Evolutionary conservation across 352 stramenopile species (phyloP), one percentile per base, ranked within the genome.

Genomic region (Paralagenidium karlingii): DNA sequence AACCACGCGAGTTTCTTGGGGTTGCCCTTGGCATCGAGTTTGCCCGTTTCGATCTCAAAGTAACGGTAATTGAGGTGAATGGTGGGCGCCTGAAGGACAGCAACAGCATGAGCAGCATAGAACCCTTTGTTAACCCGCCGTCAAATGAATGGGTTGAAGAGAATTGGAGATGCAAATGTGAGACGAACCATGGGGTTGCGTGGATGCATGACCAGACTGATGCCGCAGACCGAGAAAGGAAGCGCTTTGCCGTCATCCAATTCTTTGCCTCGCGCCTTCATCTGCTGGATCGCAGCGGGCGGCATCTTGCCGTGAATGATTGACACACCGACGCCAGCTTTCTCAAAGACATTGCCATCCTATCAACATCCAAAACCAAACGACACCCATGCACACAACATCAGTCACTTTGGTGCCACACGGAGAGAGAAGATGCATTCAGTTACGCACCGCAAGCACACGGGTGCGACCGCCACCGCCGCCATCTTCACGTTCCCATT

Each of bases 1-100:
- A 97, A 97, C 92, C 90, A 98, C 24, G 82, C 83, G 15, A 94
- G 58, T 47, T 68, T 84, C 50, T 76, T 73, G 8, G 65, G 51
- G 40, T 80, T 68, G 13, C 89, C 87, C 24, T 92, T 63, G 33
- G 94, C 77, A 25, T 86, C 60, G 7, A 82, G 0, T 33, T 65
- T 66, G 3, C 79, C 77, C 1, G 63, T 83, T 33, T 86, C 71
- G 10, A 96, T 94, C 54, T 99, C 94, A 66, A 99, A 99, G 70
- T 97, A 98, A 18, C 96, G 82, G 63, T 97, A 98, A 68, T 98
- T 98, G 26, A 97, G 73, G 61, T 98, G 94, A 69, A 97, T 97
- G 12, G 91, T 98, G n/a, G 94, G 91, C 40, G 84, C 93, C 49
- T 62, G 47, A 6, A 74, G 68, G n/a, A n/a, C n/a, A n/a, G n/a